phyloP scores from a whole-genome alignment of 2,329 filamentous ascomycete species.

The Clarireedia sp. region DNA sequence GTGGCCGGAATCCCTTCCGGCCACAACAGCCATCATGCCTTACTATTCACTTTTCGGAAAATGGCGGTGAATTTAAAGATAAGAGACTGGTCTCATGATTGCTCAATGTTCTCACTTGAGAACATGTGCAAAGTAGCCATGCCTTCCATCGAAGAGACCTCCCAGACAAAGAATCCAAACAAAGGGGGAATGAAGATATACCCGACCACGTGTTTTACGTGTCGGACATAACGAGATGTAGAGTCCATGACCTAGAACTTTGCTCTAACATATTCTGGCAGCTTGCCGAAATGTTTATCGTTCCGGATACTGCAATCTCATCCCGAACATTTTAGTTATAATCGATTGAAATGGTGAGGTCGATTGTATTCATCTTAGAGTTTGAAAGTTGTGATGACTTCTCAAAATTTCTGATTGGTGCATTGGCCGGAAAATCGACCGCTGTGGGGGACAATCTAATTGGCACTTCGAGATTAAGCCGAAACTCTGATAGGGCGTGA shows the following conservation, averaged over 20 bases:
- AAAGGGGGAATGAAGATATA: conserved; percentile 7
- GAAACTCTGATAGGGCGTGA: neutral
- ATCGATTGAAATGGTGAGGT: neutral
- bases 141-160: neutral
- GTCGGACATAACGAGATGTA: neutral
- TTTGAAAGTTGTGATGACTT: conserved; percentile 2
- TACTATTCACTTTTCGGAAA: conserved; percentile 7
- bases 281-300: neutral
- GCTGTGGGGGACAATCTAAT: conserved; percentile 8
- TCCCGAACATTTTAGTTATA: neutral
- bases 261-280: neutral
- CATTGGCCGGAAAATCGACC: conserved; percentile 16
- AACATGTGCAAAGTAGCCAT: neutral
- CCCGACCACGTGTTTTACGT: conserved; percentile 8
- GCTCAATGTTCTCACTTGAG: neutral
- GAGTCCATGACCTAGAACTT: neutral
- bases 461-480: neutral
- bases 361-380: conserved; percentile 2
- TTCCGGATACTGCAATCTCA: neutral
- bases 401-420: conserved; percentile 12
- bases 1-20: conserved; percentile 27
- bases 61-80: conserved; percentile 16
- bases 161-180: neutral
- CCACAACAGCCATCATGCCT: conserved; percentile 18
- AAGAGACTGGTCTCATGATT: conserved; percentile 14